Conservation (phyloP, 306 rosid genomes). For the Rosa rugosa region DNA sequence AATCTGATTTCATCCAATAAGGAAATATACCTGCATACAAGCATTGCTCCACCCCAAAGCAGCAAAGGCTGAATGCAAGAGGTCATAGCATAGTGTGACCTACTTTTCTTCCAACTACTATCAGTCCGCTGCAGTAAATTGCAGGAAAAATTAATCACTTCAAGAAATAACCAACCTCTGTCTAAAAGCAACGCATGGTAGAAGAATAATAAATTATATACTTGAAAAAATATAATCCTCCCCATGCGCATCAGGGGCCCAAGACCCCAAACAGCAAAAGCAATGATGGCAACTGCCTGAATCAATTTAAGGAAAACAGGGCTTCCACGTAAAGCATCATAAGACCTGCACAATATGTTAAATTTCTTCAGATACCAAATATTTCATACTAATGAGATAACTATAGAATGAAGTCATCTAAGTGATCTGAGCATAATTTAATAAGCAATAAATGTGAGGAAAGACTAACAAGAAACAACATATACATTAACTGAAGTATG, state of each 20-base stretch:
- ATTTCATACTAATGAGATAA: background rate
- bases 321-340: slow-evolving; percentile 55
- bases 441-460: slow-evolving; percentile 19
- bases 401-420: slow-evolving; percentile 11
- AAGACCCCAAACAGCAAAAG: slow-evolving; percentile 88
- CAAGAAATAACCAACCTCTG: slow-evolving; percentile 15
- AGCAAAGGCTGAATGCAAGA: slow-evolving; percentile 86
- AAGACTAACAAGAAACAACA: background rate
- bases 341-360: slow-evolving; percentile 53
- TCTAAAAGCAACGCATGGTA: slow-evolving; percentile 19
- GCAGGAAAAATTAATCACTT: slow-evolving; percentile 26
- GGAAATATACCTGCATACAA: slow-evolving; percentile 71
- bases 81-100: slow-evolving; percentile 50
- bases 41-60: slow-evolving; percentile 84
- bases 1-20: slow-evolving; percentile 13
- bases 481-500: background rate
- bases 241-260: slow-evolving; percentile 73
- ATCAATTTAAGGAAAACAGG: slow-evolving; percentile 58
- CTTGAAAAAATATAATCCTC: slow-evolving; percentile 71
- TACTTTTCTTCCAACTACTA: slow-evolving; percentile 85
- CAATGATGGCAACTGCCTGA: slow-evolving; percentile 78
- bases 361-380: slow-evolving; percentile 8
- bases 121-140: slow-evolving; percentile 63
- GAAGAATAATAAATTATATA: slow-evolving; percentile 38
- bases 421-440: background rate